Conservation (phyloP, 352 stramenopile species). For the Globisporangium paroecandrum region DNA sequence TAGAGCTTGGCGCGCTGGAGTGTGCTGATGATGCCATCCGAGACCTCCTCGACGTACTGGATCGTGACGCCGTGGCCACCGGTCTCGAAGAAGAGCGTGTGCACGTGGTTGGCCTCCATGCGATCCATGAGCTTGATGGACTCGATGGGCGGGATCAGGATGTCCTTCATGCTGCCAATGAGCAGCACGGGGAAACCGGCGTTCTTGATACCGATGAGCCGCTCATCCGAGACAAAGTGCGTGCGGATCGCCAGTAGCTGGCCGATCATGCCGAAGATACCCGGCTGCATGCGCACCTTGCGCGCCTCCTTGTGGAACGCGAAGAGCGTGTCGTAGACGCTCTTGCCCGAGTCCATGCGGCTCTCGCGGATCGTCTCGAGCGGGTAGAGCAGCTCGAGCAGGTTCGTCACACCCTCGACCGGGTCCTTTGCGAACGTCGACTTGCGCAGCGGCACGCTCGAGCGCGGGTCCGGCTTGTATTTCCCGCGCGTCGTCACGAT, state of each 20-base stretch:
- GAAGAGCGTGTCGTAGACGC: conserved; percentile 19
- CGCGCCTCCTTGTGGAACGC: conserved; percentile 33
- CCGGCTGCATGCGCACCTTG: conserved; percentile 12
- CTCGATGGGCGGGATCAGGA: conserved; percentile 32
- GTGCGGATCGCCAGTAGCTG: conserved; percentile 31
- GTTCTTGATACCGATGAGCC: conserved; percentile 32
- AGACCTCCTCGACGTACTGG: conserved; percentile 33
- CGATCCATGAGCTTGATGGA: conserved; percentile 11
- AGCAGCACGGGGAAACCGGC: conserved; percentile 48
- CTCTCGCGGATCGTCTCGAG: conserved; percentile 25
- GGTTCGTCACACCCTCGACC: conserved; percentile 36
- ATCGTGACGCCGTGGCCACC: conserved; percentile 25
- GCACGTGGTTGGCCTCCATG: conserved; percentile 23
- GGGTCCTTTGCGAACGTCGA: conserved; percentile 37
- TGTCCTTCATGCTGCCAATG: conserved; percentile 41
- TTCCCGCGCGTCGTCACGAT: conserved; percentile 56
- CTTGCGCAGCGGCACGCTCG: conserved; percentile 27
- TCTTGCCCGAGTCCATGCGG: conserved; percentile 22
- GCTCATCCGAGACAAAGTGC: conserved; percentile 51
- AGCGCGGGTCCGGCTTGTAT: conserved; percentile 33
- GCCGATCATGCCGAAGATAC: conserved; percentile 5
- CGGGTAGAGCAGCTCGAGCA: conserved; percentile 56
- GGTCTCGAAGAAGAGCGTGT: conserved; percentile 20
- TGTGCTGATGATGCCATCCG: neutral
- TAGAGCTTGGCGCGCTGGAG: neutral